Percentiles rank a stretch among this genome's conserved stretches.
Evolutionary conservation across 1,139 yeast species (phyloP).

Genomic region (Yamadazyma aaseri): DNA sequence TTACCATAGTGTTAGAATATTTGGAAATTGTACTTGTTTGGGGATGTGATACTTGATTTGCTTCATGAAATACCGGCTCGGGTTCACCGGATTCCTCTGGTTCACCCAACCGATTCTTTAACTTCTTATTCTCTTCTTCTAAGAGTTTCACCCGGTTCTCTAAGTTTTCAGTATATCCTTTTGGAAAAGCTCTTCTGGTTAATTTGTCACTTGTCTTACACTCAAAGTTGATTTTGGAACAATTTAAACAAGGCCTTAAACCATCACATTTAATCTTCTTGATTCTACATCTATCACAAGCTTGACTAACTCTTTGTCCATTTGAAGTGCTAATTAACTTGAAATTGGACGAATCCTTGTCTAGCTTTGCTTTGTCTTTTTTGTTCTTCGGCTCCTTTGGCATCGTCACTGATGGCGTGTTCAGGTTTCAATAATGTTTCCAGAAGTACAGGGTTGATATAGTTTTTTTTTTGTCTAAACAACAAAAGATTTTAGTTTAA

Average conservation of each 20-base stretch:
- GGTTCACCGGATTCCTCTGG: slow-evolving; percentile 3
- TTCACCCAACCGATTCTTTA: slow-evolving; percentile 12
- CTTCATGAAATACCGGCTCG: not conserved
- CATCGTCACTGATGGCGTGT: not conserved
- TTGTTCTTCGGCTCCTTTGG: slow-evolving; percentile 1
- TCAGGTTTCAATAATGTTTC: not conserved
- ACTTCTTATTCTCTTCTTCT: slow-evolving; percentile 54
- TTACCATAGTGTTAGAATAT: slow-evolving; percentile 1
- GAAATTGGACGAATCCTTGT: slow-evolving; percentile 26
- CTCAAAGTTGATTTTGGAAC: slow-evolving; percentile 60
- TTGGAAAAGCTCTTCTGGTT: slow-evolving; percentile 71
- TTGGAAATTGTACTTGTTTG: not conserved
- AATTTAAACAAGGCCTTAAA: slow-evolving; percentile 65
- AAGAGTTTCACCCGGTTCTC: slow-evolving; percentile 60
- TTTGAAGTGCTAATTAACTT: slow-evolving; percentile 41
- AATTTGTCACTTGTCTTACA: slow-evolving; percentile 73
- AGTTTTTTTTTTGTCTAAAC: too few species aligned
- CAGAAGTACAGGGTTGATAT: too few species aligned
- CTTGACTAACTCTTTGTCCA: slow-evolving; percentile 62
- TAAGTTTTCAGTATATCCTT: slow-evolving; percentile 72
- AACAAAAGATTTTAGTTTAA: too few species aligned
- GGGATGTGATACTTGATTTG: not conserved
- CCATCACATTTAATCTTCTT: slow-evolving; percentile 81
- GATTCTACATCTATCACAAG: slow-evolving; percentile 77
- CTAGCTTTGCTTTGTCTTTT: slow-evolving; percentile 13